Percentiles rank a stretch among this genome's conserved stretches.
Conservation (phyloP, 768 basidiomycete species). For the Leccinum olivaceopallidum region DNA sequence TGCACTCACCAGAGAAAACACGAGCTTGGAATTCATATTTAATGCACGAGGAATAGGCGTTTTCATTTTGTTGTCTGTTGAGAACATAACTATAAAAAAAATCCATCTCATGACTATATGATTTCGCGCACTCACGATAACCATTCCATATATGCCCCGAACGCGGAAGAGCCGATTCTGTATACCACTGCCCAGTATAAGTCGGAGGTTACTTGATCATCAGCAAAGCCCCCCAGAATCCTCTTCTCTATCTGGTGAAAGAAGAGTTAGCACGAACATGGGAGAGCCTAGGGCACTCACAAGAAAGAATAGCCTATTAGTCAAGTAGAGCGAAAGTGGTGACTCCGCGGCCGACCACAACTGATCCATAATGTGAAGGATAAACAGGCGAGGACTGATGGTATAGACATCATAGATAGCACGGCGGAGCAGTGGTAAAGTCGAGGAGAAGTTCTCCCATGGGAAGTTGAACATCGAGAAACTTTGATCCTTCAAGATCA, state of each 20-base stretch:
- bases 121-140: slow-evolving; percentile 16
- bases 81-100: not conserved
- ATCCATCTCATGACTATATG: too few species aligned
- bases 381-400: slow-evolving; percentile 22
- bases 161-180: slow-evolving; percentile 16
- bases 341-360: slow-evolving; percentile 22
- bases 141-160: slow-evolving; percentile 17
- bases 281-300: slow-evolving; percentile 10
- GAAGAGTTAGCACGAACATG: not conserved
- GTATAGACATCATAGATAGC: slow-evolving; percentile 23
- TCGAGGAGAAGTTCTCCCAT: slow-evolving; percentile 6
- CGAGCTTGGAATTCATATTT: slow-evolving; percentile 23
- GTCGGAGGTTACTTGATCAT: not conserved
- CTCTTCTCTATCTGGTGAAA: slow-evolving; percentile 22
- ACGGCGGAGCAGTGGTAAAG: slow-evolving; percentile 11
- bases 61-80: slow-evolving; percentile 4
- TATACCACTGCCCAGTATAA: slow-evolving; percentile 16
- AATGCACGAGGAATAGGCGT: slow-evolving; percentile 18
- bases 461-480: slow-evolving; percentile 3
- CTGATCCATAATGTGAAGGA: slow-evolving; percentile 6
- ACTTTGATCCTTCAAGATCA: not conserved
- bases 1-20: slow-evolving; percentile 17
- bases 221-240: slow-evolving; percentile 5
- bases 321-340: slow-evolving; percentile 24
- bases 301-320: slow-evolving; percentile 22